These are phyloP conservation scores for Venturia aucupariae DNA, from an alignment of 2,329 filamentous ascomycete genomes.

Conservation along the genomic window DNA sequence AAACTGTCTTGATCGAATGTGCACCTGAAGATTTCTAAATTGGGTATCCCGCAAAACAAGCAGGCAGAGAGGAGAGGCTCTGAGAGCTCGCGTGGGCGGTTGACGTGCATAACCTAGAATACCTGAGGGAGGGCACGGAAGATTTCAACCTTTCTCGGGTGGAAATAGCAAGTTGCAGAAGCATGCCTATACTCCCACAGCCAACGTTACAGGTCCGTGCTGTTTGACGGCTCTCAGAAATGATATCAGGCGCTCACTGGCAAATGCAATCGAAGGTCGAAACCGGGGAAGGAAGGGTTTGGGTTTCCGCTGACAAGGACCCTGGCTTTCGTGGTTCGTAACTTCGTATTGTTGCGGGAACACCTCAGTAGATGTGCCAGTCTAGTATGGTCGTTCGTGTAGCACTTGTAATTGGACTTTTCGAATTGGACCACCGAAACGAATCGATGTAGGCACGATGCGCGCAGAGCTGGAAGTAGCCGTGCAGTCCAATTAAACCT, in stretches of 20 bases:
- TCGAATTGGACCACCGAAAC: not conserved
- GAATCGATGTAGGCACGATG: not conserved
- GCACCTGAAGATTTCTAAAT: not conserved
- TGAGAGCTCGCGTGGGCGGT: constrained; percentile 1
- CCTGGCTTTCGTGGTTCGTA: not conserved
- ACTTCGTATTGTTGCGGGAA: too few species aligned
- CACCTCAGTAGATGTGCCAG: not conserved
- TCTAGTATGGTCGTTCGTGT: not conserved
- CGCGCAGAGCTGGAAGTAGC: not conserved
- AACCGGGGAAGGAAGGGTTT: constrained; percentile 4
- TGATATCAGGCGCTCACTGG: too few species aligned
- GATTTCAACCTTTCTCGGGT: not conserved
- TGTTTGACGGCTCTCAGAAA: not conserved
- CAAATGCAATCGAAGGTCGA: too few species aligned
- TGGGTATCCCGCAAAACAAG: not conserved
- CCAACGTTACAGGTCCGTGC: not conserved
- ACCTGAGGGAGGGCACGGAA: not conserved
- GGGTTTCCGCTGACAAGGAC: not conserved
- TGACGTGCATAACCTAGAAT: constrained; percentile 1
- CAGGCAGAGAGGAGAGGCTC: not conserved
- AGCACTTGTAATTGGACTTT: not conserved
- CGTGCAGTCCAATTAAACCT: not conserved
- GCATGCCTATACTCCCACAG: not conserved
- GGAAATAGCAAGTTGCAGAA: constrained; percentile 5
- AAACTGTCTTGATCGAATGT: not conserved